Conservation (phyloP, 768 basidiomycete genomes). For the Crepidotus variabilis region DNA sequence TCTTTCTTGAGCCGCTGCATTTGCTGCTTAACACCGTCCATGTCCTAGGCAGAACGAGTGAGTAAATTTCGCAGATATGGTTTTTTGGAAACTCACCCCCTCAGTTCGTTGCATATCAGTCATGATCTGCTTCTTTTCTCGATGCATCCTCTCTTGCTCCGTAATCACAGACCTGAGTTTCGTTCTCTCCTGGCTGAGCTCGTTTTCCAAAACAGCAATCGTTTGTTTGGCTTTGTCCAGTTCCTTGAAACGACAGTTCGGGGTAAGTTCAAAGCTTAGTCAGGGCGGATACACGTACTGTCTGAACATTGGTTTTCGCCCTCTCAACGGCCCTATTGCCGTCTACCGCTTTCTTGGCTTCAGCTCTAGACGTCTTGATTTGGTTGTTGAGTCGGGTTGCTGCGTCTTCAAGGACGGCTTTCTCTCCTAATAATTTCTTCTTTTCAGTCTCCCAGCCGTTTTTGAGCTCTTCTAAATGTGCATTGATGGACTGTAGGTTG, state of each 20-base stretch:
- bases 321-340: constrained; percentile 46
- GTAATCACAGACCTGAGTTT: constrained; percentile 58
- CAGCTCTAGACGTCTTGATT: constrained; percentile 54
- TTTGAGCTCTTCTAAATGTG: constrained; percentile 61
- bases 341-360: constrained; percentile 50
- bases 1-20: constrained; percentile 68
- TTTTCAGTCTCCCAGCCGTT: constrained; percentile 70
- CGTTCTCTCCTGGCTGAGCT: constrained; percentile 67
- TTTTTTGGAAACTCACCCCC: constrained; percentile 40
- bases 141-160: constrained; percentile 59
- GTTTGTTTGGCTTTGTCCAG: constrained; percentile 61
- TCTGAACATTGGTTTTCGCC: constrained; percentile 48
- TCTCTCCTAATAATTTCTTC: constrained; percentile 61
- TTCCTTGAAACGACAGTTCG: constrained; percentile 45
- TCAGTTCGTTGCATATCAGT: constrained; percentile 69
- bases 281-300: constrained; percentile 34
- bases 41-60: constrained; percentile 47
- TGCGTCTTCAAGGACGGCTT: constrained; percentile 67
- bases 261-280: not conserved
- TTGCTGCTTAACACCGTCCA: constrained; percentile 71
- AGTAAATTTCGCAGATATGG: not conserved
- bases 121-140: constrained; percentile 62
- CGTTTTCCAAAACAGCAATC: constrained; percentile 66
- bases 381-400: constrained; percentile 63
- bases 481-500: constrained; percentile 59